Evolutionary conservation across 345 rosid species (phyloP).

Genomic region (Corchorus capsularis): DNA sequence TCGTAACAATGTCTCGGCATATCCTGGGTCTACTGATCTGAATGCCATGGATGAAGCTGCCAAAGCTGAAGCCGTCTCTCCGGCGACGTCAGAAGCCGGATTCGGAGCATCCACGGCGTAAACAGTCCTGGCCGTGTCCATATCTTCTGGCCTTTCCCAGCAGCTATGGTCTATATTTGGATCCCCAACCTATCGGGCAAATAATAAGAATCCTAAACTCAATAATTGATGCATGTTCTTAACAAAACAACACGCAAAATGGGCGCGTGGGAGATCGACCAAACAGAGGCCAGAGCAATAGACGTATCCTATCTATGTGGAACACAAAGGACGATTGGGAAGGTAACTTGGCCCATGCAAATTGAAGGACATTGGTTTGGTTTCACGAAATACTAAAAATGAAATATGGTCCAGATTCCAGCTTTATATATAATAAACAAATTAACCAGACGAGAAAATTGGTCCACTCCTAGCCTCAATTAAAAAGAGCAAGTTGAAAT

Average conservation of each 20-base stretch:
- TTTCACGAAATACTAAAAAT: too few relatives aligned
- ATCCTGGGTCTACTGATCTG: conserved; percentile 74
- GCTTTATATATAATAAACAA: too few relatives aligned
- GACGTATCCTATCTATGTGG: background rate
- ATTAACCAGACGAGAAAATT: background rate
- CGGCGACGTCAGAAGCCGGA: conserved; percentile 90
- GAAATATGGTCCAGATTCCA: background rate
- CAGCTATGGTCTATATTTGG: conserved; percentile 79
- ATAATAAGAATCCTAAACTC: too few relatives aligned
- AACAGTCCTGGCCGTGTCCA: conserved; percentile 85
- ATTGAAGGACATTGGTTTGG: background rate
- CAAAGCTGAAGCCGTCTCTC: conserved; percentile 84
- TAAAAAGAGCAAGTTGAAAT: background rate
- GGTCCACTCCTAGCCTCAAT: background rate
- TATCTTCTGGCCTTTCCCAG: conserved; percentile 98
- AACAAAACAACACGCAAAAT: background rate
- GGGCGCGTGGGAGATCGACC: background rate
- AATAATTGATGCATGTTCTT: too few relatives aligned
- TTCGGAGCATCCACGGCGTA: conserved; percentile 82
- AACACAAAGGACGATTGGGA: background rate
- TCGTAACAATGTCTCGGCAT: conserved; percentile 68
- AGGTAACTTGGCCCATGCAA: background rate
- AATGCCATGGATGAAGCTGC: conserved; percentile 91
- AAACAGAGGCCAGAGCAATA: too few relatives aligned
- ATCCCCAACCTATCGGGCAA: conserved; percentile 73